Evolutionary conservation across 2,329 filamentous ascomycete genomes (phyloP).

Genomic region (Aspergillus floridensis): DNA sequence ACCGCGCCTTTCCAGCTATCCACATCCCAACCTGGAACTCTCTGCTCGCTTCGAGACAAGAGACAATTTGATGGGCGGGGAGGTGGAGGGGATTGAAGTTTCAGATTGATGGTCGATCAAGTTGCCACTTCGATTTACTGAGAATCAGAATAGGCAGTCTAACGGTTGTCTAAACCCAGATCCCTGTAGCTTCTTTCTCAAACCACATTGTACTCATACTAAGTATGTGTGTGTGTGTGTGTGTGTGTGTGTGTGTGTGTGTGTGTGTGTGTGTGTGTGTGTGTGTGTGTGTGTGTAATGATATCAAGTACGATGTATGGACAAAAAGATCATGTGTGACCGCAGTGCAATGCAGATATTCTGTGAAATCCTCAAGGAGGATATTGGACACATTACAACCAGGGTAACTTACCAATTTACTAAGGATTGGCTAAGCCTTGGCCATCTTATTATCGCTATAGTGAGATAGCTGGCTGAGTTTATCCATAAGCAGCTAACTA

Average conservation of each 20-base stretch:
- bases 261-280: too few species aligned
- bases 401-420: not conserved
- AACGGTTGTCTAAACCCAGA: not conserved
- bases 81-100: not conserved
- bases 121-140: not conserved
- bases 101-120: not conserved
- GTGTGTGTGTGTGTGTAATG: not conserved
- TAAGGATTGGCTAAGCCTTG: slow-evolving; percentile 20
- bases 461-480: too few species aligned
- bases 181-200: not conserved
- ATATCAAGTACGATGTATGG: not conserved
- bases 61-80: not conserved
- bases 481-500: too few species aligned
- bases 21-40: not conserved
- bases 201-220: too few species aligned
- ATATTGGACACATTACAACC: not conserved
- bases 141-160: not conserved
- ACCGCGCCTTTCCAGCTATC: not conserved
- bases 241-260: not conserved
- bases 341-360: not conserved
- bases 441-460: slow-evolving; percentile 5
- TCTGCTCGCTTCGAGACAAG: not conserved
- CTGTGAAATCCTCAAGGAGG: too few species aligned
- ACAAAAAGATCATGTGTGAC: not conserved
- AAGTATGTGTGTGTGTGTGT: not conserved